These are phyloP conservation scores for Isabelozyma gotoi DNA, from an alignment of 805 yeast species.

Conservation along the genomic window DNA sequence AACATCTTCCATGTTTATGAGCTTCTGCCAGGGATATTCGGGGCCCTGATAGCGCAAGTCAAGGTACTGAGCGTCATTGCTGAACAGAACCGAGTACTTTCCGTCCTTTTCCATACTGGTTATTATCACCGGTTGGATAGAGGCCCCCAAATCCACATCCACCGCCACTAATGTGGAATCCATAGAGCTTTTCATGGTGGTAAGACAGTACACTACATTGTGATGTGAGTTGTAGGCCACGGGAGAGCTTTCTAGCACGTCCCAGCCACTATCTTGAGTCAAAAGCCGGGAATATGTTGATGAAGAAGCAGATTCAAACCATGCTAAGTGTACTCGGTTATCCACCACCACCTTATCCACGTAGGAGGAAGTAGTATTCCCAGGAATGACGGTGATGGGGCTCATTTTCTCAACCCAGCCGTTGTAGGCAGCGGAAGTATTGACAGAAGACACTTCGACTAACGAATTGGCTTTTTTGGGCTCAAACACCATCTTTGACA, in stretches of 20 bases:
- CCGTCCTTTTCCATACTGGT: conserved; percentile 58
- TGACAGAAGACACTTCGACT: conserved; percentile 15
- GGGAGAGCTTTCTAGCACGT: conserved; percentile 66
- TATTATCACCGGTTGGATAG: conserved; percentile 38
- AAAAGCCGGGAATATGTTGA: conserved; percentile 43
- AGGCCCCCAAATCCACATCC: conserved; percentile 45
- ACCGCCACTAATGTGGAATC: conserved; percentile 81
- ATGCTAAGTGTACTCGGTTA: conserved; percentile 72
- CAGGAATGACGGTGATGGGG: conserved; percentile 14
- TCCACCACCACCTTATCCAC: conserved; percentile 65
- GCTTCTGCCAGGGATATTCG: conserved; percentile 70
- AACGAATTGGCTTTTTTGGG: conserved; percentile 29
- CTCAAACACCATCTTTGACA: conserved; percentile 50
- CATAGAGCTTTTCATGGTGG: conserved; percentile 73
- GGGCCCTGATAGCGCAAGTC: conserved; percentile 76
- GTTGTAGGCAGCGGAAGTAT: conserved; percentile 41
- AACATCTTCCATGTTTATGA: conserved; percentile 43
- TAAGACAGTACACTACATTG: conserved; percentile 54
- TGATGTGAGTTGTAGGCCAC: conserved; percentile 49
- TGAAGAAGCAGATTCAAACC: conserved; percentile 61
- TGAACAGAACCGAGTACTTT: conserved; percentile 65
- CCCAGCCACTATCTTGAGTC: conserved; percentile 72
- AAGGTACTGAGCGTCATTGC: conserved; percentile 70
- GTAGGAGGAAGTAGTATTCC: conserved; percentile 48
- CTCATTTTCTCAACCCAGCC: conserved; percentile 62